A percentile compares a stretch with the other conserved stretches of the same genome.
Evolutionary conservation across 2,329 filamentous ascomycete species (phyloP).

Genomic region (Xylariaceae sp.): DNA sequence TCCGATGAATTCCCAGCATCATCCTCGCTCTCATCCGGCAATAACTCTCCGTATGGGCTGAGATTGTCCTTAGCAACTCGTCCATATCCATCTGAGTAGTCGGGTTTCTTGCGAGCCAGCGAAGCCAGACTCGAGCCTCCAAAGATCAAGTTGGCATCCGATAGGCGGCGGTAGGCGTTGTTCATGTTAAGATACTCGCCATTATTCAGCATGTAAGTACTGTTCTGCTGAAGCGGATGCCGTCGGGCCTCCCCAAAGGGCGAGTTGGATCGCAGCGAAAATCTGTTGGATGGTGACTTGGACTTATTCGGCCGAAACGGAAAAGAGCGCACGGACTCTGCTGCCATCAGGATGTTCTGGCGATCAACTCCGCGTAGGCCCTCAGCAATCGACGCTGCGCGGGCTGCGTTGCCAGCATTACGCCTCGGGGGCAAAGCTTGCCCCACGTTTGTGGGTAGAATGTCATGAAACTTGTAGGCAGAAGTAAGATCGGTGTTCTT

Average conservation of each 20-base stretch:
- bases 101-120: conserved; percentile 52
- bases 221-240: conserved; percentile 31
- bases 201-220: conserved; percentile 51
- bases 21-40: conserved; percentile 64
- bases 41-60: conserved; percentile 59
- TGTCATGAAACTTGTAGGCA: conserved; percentile 58
- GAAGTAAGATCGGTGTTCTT: conserved; percentile 41
- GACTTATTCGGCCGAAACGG: conserved; percentile 42
- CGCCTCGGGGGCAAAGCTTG: conserved; percentile 42
- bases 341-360: conserved; percentile 44
- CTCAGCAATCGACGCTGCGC: conserved; percentile 45
- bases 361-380: conserved; percentile 50
- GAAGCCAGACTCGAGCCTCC: conserved; percentile 59
- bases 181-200: conserved; percentile 61
- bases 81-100: conserved; percentile 40
- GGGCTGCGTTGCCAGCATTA: conserved; percentile 27
- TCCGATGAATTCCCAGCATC: conserved; percentile 49
- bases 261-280: conserved; percentile 48
- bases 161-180: conserved; percentile 64
- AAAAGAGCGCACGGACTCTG: conserved; percentile 40
- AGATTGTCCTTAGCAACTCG: conserved; percentile 65
- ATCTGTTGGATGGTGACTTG: conserved; percentile 48
- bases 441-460: conserved; percentile 47
- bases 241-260: conserved; percentile 35
- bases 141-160: conserved; percentile 62